These are phyloP conservation scores for Mycena floridula DNA, from an alignment of 768 basidiomycete species.

Conservation along the genomic window DNA sequence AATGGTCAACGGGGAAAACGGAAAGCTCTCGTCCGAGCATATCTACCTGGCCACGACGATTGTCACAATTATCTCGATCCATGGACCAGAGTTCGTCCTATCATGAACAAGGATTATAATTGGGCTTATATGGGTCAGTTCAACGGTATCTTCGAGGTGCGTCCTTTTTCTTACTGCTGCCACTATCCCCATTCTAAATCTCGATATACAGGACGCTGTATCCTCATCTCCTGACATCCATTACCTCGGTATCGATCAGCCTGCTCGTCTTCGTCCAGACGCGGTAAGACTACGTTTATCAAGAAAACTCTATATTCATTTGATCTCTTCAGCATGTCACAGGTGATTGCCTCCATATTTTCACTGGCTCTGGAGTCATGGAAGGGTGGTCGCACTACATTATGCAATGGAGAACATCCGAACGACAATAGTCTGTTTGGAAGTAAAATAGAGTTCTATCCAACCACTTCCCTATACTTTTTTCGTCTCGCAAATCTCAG, in stretches of 20 bases:
- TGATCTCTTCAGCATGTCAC: conserved; percentile 27
- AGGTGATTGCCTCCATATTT: conserved; percentile 41
- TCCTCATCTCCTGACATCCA: conserved; percentile 43
- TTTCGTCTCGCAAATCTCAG: too few species aligned
- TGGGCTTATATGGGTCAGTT: conserved; percentile 57
- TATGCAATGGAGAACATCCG: too few species aligned
- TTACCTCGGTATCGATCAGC: conserved; percentile 56
- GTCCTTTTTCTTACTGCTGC: background rate
- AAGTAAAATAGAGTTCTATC: too few species aligned
- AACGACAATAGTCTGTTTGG: too few species aligned
- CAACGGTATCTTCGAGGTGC: conserved; percentile 57
- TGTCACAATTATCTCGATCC: conserved; percentile 45
- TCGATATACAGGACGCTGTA: background rate
- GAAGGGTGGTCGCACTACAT: conserved; percentile 48
- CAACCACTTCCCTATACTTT: too few species aligned
- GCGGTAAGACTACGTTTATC: conserved; percentile 37
- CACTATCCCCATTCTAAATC: background rate
- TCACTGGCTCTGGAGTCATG: conserved; percentile 41
- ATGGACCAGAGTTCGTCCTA: conserved; percentile 39
- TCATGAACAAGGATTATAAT: conserved; percentile 47
- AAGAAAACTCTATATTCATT: background rate
- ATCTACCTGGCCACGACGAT: conserved; percentile 61
- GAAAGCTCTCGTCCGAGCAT: conserved; percentile 43
- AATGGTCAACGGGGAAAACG: conserved; percentile 28
- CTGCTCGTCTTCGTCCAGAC: conserved; percentile 58